Conservation (phyloP, 805 yeast species). For the Monosporozyma solicola region DNA sequence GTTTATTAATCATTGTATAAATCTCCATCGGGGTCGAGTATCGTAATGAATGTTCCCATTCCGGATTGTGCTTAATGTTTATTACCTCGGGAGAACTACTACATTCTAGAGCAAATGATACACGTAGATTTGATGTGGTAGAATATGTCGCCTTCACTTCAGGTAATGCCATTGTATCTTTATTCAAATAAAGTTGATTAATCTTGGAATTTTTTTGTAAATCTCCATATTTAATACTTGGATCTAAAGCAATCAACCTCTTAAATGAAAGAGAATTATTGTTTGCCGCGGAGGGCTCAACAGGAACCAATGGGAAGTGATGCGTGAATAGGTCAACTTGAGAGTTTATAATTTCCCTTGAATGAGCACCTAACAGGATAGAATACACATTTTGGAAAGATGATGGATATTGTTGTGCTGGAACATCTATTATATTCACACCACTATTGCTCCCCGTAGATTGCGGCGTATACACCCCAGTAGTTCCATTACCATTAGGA, state of each 20-base stretch:
- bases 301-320: slow-evolving; percentile 28
- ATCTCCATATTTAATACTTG: slow-evolving; percentile 7
- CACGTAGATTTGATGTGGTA: slow-evolving; percentile 4
- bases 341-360: slow-evolving; percentile 19
- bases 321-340: slow-evolving; percentile 20
- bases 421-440: slow-evolving; percentile 5
- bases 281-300: slow-evolving; percentile 5
- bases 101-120: slow-evolving; percentile 23
- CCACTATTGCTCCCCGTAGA: background rate
- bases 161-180: slow-evolving; percentile 42
- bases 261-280: slow-evolving; percentile 17
- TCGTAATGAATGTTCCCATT: slow-evolving; percentile 29
- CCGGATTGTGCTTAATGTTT: slow-evolving; percentile 16
- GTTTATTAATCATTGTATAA: slow-evolving; percentile 62
- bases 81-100: slow-evolving; percentile 14
- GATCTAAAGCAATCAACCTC: slow-evolving; percentile 13
- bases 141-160: slow-evolving; percentile 35
- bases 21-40: slow-evolving; percentile 68
- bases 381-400: slow-evolving; percentile 18
- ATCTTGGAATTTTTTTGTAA: slow-evolving; percentile 24
- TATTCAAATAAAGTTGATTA: slow-evolving; percentile 62
- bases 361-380: slow-evolving; percentile 21
- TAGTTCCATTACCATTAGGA: background rate
- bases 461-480: background rate
- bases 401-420: slow-evolving; percentile 15